Evolutionary conservation across 2,329 filamentous ascomycete species (phyloP).

Genomic region (Alternaria postmessia): DNA sequence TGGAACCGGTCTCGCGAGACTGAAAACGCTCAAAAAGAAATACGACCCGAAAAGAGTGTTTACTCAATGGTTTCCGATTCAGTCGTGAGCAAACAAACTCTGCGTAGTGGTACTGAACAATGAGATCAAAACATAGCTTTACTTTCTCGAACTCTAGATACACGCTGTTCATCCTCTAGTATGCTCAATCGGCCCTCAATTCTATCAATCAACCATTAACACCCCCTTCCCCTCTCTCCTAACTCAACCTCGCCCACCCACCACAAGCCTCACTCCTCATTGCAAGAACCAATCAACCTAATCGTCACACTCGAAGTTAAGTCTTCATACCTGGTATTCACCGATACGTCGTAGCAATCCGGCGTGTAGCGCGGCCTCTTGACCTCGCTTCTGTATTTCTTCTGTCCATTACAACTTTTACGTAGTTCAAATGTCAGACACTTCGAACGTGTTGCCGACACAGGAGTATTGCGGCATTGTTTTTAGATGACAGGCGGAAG

Average conservation of each 20-base stretch:
- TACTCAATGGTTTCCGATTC: conserved; percentile 39
- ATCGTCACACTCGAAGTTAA: background rate
- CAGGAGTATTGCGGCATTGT: background rate
- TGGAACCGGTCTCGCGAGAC: conserved; percentile 27
- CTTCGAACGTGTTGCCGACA: background rate
- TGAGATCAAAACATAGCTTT: background rate
- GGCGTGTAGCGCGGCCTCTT: background rate
- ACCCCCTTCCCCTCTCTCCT: background rate
- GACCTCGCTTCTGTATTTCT: background rate
- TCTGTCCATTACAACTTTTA: background rate
- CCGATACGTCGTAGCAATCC: background rate
- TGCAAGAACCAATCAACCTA: background rate
- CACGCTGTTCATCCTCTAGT: background rate
- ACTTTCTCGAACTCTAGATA: background rate
- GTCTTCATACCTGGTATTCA: background rate
- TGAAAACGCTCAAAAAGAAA: conserved; percentile 35
- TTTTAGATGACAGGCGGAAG: background rate
- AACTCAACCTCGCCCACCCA: background rate
- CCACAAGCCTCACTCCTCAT: background rate
- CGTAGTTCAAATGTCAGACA: background rate
- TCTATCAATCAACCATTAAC: background rate
- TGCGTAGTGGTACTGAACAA: background rate
- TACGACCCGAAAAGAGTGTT: conserved; percentile 36
- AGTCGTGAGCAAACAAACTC: conserved; percentile 4
- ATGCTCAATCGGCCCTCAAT: background rate